phyloP scores from a whole-genome alignment of 148 eudicot species.

The Selenicereus undatus region DNA sequence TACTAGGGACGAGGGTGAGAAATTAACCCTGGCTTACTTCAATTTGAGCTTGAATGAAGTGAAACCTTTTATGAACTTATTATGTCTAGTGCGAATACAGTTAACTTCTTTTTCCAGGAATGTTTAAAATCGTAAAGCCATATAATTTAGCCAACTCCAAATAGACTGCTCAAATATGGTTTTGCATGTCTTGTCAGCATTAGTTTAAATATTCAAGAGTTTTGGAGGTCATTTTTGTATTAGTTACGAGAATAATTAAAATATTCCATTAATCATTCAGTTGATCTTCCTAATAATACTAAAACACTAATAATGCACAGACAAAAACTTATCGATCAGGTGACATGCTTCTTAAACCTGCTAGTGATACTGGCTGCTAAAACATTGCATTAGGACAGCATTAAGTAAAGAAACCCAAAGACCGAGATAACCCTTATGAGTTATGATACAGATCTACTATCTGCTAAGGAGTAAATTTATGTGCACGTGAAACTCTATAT shows the following conservation, averaged over 20 bases:
- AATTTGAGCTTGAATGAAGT: no score
- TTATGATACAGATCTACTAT: not conserved
- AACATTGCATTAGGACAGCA: not conserved
- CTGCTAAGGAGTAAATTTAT: not conserved
- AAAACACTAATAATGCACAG: no score
- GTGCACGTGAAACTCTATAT: no score
- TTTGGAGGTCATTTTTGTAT: not conserved
- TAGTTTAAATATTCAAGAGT: not conserved
- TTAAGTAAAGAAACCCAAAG: not conserved
- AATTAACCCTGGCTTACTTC: no score
- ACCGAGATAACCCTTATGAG: not conserved
- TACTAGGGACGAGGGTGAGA: not conserved
- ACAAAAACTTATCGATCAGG: not conserved
- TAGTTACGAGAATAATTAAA: not conserved
- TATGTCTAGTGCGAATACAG: not conserved
- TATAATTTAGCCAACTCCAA: not conserved
- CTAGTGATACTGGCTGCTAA: not conserved
- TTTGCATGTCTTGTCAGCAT: not conserved
- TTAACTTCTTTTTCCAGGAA: not conserved
- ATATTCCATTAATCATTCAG: no score
- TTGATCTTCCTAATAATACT: no score
- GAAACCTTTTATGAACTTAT: no score
- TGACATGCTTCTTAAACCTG: slow-evolving; percentile 5
- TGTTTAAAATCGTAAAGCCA: not conserved
- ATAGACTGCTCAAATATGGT: not conserved